Base-by-base conservation (phyloP, 2,329 filamentous ascomycete species). In the Aspergillus udagawae region DNA sequence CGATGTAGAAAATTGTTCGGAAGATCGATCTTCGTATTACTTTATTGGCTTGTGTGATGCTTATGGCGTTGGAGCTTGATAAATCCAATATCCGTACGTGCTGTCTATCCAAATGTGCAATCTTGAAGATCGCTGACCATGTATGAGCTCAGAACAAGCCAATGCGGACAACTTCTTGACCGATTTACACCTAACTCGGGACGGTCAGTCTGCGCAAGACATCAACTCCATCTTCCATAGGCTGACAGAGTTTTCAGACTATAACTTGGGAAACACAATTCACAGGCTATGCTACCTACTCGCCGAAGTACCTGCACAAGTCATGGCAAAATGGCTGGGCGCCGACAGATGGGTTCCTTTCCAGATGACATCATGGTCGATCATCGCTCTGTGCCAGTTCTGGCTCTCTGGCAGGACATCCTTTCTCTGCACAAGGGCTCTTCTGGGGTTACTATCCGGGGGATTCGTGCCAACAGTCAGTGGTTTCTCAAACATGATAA, bases 11-110 rank as follows among this genome's bases (percentile, higher is more conserved):
- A 51, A 49, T 54, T 27, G 53, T 60, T 17, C 51, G 32, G 9
- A 62, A 64, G 51, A 60, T 68, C 25, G 66, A 68, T 38, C 48
- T 66, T 12, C 63, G 65, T 10, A 67, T 68, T 7, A 66, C 66
- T 53, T 28, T 64, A 8, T 56, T 60, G 52, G 44, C 62, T n/a
- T 83, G 80, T 57, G 62, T 83, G 49, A 83, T 84, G 81, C 85
- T 86, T 67, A 82, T 85, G 53, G 82, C 80, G 0, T 70, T 86
- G 8, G 82, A 86, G 65, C 73, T 86, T 3, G 83, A 86, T 67
- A 76, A 84, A 35, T 82, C 82, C 28, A 87, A 86, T 62, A 52
- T 61, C 27, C 60, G 60, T 62, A 53, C 6, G 57, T 85, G 54
- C 81, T 79, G 0, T 70, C 85, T 48, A 12, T 32, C 42, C 49